phyloP scores from a whole-genome alignment of 2,329 filamentous ascomycete species.

The Fusarium humuli region DNA sequence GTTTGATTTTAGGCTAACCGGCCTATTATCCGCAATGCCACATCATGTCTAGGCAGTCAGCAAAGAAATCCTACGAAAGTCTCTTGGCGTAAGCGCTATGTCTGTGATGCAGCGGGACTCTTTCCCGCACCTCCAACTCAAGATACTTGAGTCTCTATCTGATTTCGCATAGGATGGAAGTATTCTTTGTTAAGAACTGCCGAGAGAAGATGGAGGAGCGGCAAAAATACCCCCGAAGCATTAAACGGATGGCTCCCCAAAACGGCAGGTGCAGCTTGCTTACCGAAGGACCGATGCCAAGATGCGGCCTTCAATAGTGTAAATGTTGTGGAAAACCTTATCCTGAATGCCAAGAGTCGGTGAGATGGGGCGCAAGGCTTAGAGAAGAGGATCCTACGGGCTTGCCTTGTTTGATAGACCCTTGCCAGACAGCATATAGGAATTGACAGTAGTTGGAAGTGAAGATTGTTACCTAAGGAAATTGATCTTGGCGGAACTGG shows the following conservation, averaged over 20 bases:
- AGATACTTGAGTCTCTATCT: not conserved
- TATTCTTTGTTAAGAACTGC: not conserved
- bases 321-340: not conserved
- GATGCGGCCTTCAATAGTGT: not conserved
- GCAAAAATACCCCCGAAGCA: not conserved
- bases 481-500: not conserved
- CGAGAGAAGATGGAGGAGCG: not conserved
- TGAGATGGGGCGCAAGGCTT: not conserved
- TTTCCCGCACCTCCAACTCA: not conserved
- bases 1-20: not conserved
- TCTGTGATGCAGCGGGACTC: not conserved
- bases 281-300: not conserved
- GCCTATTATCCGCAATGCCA: not conserved
- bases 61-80: not conserved
- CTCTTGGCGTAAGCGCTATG: not conserved
- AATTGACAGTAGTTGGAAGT: not conserved
- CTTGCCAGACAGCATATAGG: too few species aligned
- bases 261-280: not conserved
- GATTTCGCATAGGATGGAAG: not conserved
- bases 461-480: not conserved
- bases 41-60: not conserved
- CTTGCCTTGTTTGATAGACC: not conserved
- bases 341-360: not conserved
- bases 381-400: not conserved
- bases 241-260: not conserved